phyloP scores from a whole-genome alignment of 257 asterid species.

The Cordia subcordata region DNA sequence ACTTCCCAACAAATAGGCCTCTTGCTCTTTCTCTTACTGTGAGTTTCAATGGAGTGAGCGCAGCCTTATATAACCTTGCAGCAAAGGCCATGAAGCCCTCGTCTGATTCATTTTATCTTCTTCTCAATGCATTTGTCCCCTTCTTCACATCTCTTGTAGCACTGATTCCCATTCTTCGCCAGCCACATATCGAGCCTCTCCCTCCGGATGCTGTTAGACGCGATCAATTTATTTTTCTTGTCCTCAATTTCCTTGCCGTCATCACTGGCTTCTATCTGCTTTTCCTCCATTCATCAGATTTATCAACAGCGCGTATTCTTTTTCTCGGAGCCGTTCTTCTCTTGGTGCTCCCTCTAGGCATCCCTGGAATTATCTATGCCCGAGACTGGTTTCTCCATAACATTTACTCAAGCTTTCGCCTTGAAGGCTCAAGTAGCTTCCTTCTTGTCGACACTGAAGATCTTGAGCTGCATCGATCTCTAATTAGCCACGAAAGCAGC shows the following conservation, averaged over 20 bases:
- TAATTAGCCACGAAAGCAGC: constrained; percentile 37
- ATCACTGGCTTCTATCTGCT: constrained; percentile 81
- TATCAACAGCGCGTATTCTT: constrained; percentile 29
- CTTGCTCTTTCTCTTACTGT: constrained; percentile 83
- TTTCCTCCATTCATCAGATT: constrained; percentile 42
- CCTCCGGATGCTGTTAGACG: constrained; percentile 39
- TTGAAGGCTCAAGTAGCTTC: constrained; percentile 50
- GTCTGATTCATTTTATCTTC: constrained; percentile 59
- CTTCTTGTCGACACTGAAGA: constrained; percentile 58
- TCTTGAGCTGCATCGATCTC: constrained; percentile 60
- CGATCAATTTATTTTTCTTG: constrained; percentile 57
- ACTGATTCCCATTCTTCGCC: constrained; percentile 66
- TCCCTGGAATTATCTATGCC: constrained; percentile 77
- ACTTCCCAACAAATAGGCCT: constrained; percentile 66
- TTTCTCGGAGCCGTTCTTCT: constrained; percentile 63
- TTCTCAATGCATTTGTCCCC: constrained; percentile 72
- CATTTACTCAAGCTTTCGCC: constrained; percentile 38
- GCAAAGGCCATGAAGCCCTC: constrained; percentile 53
- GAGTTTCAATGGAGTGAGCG: constrained; percentile 86
- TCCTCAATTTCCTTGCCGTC: constrained; percentile 44
- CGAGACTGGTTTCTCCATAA: constrained; percentile 54
- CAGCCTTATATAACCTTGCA: constrained; percentile 86
- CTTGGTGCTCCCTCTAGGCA: constrained; percentile 58
- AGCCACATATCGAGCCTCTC: constrained; percentile 38
- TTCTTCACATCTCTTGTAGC: constrained; percentile 49